phyloP scores from a whole-genome alignment of 345 rosid genomes.

The Carallia brachiata region DNA sequence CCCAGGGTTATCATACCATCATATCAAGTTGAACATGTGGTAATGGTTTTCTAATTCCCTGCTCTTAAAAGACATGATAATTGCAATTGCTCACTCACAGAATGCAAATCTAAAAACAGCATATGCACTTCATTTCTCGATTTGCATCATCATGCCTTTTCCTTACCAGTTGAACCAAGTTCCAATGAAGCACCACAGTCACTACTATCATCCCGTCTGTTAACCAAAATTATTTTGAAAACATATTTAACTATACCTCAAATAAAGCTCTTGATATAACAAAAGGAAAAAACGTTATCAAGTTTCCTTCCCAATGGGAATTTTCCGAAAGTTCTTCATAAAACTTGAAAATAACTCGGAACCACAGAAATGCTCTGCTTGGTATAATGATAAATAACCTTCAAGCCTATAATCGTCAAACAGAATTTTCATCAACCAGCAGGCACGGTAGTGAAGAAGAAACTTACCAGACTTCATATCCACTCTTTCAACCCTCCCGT shows the following conservation, averaged over 20 bases:
- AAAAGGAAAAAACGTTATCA: too few relatives aligned
- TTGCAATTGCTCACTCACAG: not conserved
- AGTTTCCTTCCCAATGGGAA: too few relatives aligned
- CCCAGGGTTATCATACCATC: not conserved
- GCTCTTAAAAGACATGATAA: not conserved
- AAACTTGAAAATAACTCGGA: too few relatives aligned
- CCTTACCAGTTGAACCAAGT: not conserved
- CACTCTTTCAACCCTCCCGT: constrained; percentile 85
- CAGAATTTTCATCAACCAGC: not conserved
- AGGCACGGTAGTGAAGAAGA: not conserved
- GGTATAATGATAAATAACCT: too few relatives aligned
- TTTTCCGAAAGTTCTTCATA: too few relatives aligned
- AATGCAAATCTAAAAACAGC: not conserved
- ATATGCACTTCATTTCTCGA: not conserved
- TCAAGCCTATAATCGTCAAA: not conserved
- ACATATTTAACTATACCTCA: too few relatives aligned
- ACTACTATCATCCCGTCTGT: not conserved
- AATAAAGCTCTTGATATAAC: too few relatives aligned
- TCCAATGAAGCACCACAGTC: not conserved
- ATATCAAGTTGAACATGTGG: not conserved
- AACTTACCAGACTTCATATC: constrained; percentile 93
- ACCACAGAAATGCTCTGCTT: too few relatives aligned
- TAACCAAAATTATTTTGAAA: too few relatives aligned
- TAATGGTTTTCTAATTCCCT: not conserved
- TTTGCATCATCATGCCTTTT: not conserved